These are phyloP conservation scores for Bipolaris oryzae DNA, from an alignment of 2,329 filamentous ascomycete species.

Conservation along the genomic window DNA sequence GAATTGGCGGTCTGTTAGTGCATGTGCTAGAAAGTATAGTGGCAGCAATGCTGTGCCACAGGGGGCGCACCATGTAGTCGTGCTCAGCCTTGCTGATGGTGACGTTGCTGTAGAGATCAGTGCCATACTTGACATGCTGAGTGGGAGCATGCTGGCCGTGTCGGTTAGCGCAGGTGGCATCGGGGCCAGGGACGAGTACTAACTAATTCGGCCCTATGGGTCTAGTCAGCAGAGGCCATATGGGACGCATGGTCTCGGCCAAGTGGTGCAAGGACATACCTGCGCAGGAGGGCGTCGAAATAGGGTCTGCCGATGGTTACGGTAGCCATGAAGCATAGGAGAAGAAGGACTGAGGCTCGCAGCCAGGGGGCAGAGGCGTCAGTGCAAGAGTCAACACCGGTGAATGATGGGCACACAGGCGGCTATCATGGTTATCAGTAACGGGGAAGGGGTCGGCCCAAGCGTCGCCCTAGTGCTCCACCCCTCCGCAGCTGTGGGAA, in stretches of 20 bases:
- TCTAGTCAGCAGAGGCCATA: slow-evolving; percentile 28
- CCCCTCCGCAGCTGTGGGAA: slow-evolving; percentile 27
- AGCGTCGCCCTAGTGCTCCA: slow-evolving; percentile 28
- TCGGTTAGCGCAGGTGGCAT: slow-evolving; percentile 10
- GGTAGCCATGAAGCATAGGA: slow-evolving; percentile 45
- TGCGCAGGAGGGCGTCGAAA: slow-evolving; percentile 66
- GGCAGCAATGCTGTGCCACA: neutral
- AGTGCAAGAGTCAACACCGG: slow-evolving; percentile 3
- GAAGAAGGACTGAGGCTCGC: slow-evolving; percentile 14
- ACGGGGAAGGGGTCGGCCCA: slow-evolving; percentile 20
- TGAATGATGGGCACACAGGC: neutral
- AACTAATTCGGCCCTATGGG: slow-evolving; percentile 57
- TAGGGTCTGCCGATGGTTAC: slow-evolving; percentile 66
- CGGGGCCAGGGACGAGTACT: slow-evolving; percentile 31
- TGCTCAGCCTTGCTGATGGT: slow-evolving; percentile 67
- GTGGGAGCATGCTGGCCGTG: slow-evolving; percentile 49
- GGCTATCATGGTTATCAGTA: slow-evolving; percentile 26
- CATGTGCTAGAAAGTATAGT: neutral
- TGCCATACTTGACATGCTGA: slow-evolving; percentile 46
- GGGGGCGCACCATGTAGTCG: slow-evolving; percentile 59
- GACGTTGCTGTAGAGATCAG: slow-evolving; percentile 51
- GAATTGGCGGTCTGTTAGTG: slow-evolving; percentile 7
- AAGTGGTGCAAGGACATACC: slow-evolving; percentile 55
- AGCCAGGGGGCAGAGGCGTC: slow-evolving; percentile 11
- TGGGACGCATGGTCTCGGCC: neutral